Conservation (phyloP, 2,329 filamentous ascomycete species). For the Lecanicillium sp. region DNA sequence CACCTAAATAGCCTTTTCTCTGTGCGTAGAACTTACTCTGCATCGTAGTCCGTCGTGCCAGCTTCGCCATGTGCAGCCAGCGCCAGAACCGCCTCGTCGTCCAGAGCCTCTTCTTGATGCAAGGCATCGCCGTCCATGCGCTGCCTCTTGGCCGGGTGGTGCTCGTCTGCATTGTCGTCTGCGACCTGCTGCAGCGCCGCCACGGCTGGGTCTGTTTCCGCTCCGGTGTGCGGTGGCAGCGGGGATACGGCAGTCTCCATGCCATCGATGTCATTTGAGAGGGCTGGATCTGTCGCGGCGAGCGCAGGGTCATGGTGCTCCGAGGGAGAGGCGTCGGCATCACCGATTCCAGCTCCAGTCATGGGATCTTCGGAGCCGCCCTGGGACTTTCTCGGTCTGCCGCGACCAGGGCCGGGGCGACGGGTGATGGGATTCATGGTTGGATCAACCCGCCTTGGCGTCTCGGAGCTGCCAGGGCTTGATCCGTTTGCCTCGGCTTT, state of each 20-base stretch:
- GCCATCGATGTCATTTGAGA: too few relatives aligned
- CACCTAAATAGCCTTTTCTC: too few relatives aligned
- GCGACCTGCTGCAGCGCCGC: too few relatives aligned
- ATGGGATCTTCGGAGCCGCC: constrained; percentile 17
- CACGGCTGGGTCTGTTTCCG: too few relatives aligned
- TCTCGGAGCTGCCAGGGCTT: constrained; percentile 17
- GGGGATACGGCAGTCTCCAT: too few relatives aligned
- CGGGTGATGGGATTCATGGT: constrained; percentile 52
- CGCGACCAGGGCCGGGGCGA: constrained; percentile 49
- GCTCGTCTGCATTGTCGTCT: constrained; percentile 19
- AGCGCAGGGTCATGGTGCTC: not conserved
- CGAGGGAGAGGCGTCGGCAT: not conserved
- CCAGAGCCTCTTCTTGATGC: constrained; percentile 27
- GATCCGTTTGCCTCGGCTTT: constrained; percentile 37
- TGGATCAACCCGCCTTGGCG: constrained; percentile 37
- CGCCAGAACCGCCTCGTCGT: constrained; percentile 42
- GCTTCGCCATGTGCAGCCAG: constrained; percentile 35
- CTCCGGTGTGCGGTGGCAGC: too few relatives aligned
- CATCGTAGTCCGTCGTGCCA: constrained; percentile 28
- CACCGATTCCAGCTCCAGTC: not conserved
- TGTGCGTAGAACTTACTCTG: constrained; percentile 30
- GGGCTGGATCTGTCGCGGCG: too few relatives aligned
- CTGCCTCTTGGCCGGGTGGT: constrained; percentile 29
- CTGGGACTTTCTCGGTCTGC: constrained; percentile 39
- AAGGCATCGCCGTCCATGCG: constrained; percentile 25